Evolutionary conservation across 2,329 filamentous ascomycete species (phyloP), one percentile per base, ranked within the genome.

Genomic region (Tetracladium maxilliforme): DNA sequence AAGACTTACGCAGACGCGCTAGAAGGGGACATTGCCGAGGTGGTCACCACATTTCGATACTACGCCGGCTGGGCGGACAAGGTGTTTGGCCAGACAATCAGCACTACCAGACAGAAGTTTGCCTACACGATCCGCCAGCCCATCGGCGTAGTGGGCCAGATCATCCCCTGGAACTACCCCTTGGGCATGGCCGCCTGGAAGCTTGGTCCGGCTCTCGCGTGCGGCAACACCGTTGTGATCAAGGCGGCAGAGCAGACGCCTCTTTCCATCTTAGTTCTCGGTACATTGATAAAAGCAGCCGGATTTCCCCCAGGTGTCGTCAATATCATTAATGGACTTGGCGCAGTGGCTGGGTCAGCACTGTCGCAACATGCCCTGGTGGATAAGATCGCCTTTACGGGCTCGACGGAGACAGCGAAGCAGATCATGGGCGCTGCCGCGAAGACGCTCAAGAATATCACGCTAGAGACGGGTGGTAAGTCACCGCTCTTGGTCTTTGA

Each of bases 91-190:
- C 69, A 80, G 43, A 74, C 76, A n/a, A 81, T 86, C 36, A 72
- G 78, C 37, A 76, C 74, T 7, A 70, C 66, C 3, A 63, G 67
- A 2, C 51, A 57, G 22, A 86, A 84, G 50, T 64, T 86, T 33
- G 77, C 76, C 3, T 87, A 86, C 44, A 84, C 77, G 0, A 53
- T 82, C 28, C 68, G 73, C 32, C 72, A 87, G 48, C 80, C 81
- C 3, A 54, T 87, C 16, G 81, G 81, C 19, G 80, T 90, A 0
- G 80, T 77, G 36, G 79, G 66, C 10, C 62, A 64, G 48, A 84
- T 86, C 35, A 81, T 82, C 31, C 78, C 79, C 7, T 87, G 79
- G 76, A 87, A 87, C 47, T 82, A 77, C 36, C 80, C 81, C 2
- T 58, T 87, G 2, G 60, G 63, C 12, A 84, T 86, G 69, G 75